Conservation (phyloP, 1,284 basidiomycete species). For the Chalciporus sp. region DNA sequence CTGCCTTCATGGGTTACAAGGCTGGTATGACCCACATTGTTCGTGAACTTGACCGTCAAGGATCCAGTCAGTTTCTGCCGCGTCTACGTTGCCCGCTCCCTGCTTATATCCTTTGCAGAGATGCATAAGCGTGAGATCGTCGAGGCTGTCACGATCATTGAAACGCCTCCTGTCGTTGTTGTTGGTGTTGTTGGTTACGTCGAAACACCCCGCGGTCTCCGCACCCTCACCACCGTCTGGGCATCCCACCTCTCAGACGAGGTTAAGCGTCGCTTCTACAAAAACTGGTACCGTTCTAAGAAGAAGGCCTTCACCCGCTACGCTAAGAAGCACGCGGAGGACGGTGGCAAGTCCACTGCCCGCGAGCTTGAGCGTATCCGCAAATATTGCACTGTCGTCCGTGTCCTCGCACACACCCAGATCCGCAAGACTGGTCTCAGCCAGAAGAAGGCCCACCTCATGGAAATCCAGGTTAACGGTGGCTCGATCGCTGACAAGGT, state of each 20-base stretch:
- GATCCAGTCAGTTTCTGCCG: constrained; percentile 75
- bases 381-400: constrained; percentile 99
- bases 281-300: constrained; percentile 99
- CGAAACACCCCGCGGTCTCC: constrained; percentile 98
- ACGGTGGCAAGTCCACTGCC: constrained; percentile 87
- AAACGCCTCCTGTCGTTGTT: constrained; percentile 97
- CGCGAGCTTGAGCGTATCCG: constrained; percentile 99
- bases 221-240: constrained; percentile 84
- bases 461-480: constrained; percentile 99
- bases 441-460: constrained; percentile 99
- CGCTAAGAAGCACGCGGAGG: constrained; percentile 99
- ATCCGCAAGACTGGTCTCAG: constrained; percentile 96
- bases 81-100: not conserved
- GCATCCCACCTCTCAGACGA: constrained; percentile 85
- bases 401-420: constrained; percentile 98
- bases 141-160: constrained; percentile 95
- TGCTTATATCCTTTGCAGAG: constrained; percentile 53
- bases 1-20: constrained; percentile 99
- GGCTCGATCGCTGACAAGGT: constrained; percentile 98
- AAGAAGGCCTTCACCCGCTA: constrained; percentile 99
- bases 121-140: constrained; percentile 99
- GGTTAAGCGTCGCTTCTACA: constrained; percentile 99
- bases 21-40: constrained; percentile 99
- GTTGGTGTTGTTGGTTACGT: constrained; percentile 99
- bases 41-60: constrained; percentile 98